Evolutionary conservation across 345 rosid genomes (phyloP).

Genomic region (Salix arbutifolia): DNA sequence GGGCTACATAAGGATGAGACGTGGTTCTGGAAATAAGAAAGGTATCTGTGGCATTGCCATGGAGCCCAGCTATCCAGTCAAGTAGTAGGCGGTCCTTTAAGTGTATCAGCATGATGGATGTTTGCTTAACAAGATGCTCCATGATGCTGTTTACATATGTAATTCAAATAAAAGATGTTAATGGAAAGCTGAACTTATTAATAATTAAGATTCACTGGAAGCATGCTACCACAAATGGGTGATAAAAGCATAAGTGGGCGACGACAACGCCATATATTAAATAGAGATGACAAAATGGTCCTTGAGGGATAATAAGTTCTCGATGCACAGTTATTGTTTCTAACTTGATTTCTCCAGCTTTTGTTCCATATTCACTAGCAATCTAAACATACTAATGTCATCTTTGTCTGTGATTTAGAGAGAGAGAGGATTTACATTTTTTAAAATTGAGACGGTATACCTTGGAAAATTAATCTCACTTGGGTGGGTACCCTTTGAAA

Average conservation of each 20-base stretch:
- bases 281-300: background rate
- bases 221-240: background rate
- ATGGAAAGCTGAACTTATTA: background rate
- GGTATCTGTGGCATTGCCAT: slow-evolving; percentile 81
- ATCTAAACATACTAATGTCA: background rate
- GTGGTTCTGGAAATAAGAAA: slow-evolving; percentile 24
- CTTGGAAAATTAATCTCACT: background rate
- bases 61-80: slow-evolving; percentile 69
- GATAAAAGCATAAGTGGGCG: background rate
- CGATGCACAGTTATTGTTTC: background rate
- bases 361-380: background rate
- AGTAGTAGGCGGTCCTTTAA: slow-evolving; percentile 14
- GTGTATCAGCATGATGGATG: background rate
- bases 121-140: background rate
- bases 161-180: background rate
- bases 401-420: background rate
- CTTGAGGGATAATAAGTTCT: background rate
- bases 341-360: background rate
- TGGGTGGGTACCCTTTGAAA: too few species aligned
- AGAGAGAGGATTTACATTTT: background rate
- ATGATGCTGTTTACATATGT: slow-evolving; percentile 1
- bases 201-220: background rate
- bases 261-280: background rate
- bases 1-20: slow-evolving; percentile 65
- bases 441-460: background rate